These are phyloP conservation scores for Amoebophrya sp. DNA, from an alignment of 169 alveolate species.

Conservation along the genomic window DNA sequence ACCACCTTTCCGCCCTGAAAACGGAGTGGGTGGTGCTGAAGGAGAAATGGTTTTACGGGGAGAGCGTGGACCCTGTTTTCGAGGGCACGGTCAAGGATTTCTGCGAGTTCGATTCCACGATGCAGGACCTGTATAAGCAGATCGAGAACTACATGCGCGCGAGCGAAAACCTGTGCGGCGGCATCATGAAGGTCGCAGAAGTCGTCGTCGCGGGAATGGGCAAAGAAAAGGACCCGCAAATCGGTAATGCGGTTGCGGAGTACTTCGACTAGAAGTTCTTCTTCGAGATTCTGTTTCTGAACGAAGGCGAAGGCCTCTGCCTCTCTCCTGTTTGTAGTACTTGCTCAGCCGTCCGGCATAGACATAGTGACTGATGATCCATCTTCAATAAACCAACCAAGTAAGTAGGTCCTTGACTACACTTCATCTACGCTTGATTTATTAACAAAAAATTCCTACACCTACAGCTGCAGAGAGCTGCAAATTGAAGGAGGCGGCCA, in stretches of 20 bases:
- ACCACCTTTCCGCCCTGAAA: background rate
- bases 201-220: conserved; percentile 15
- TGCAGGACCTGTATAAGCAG: conserved; percentile 2
- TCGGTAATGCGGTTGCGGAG: too few species aligned
- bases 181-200: conserved; percentile 11
- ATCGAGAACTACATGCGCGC: conserved; percentile 1
- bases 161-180: conserved; percentile 8
- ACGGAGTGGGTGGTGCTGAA: conserved; percentile 7
- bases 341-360: too few species aligned
- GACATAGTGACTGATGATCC: too few species aligned
- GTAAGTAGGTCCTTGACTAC: too few species aligned
- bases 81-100: conserved; percentile 17
- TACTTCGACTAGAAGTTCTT: too few species aligned
- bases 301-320: too few species aligned
- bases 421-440: too few species aligned
- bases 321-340: too few species aligned
- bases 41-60: conserved; percentile 15
- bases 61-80: conserved; percentile 2
- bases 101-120: background rate
- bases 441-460: background rate
- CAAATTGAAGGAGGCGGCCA: background rate
- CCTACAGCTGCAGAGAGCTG: conserved; percentile 8
- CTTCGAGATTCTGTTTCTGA: too few species aligned
- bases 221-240: conserved; percentile 5
- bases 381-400: too few species aligned